Percentiles rank a stretch among this genome's conserved stretches.
phyloP scores from a whole-genome alignment of 2,329 filamentous ascomycete species.

The Curvularia eragrostidis region DNA sequence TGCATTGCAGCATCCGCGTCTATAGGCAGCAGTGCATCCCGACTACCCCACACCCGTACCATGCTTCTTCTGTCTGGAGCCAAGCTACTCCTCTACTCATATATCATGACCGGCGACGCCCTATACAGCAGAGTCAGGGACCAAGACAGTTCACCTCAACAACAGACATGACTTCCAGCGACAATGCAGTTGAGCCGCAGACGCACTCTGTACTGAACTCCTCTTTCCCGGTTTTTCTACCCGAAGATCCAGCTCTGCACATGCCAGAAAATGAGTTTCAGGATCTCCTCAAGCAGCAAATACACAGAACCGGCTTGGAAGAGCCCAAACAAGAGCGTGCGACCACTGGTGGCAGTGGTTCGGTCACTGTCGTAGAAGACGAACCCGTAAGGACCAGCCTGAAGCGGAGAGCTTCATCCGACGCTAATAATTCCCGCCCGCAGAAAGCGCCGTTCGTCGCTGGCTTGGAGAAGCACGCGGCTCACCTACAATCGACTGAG shows the following conservation, averaged over 20 bases:
- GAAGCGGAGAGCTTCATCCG: conserved; percentile 22
- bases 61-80: background rate
- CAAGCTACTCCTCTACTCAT: background rate
- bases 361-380: background rate
- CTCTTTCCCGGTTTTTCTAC: conserved; percentile 33
- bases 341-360: conserved; percentile 3
- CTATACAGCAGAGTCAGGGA: background rate
- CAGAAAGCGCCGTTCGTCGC: conserved; percentile 32
- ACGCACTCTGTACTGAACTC: conserved; percentile 31
- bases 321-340: conserved; percentile 11
- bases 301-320: background rate
- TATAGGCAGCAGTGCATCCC: background rate
- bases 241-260: conserved; percentile 25
- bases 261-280: conserved; percentile 32
- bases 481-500: conserved; percentile 18
- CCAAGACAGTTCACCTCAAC: background rate
- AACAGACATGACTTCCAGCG: conserved; percentile 12
- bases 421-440: conserved; percentile 15
- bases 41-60: background rate
- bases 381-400: conserved; percentile 9
- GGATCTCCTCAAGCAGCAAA: conserved; percentile 16
- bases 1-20: background rate
- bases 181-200: background rate
- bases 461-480: conserved; percentile 27
- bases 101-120: background rate